phyloP scores from a whole-genome alignment of 2,329 filamentous ascomycete species.

The Fusarium clavum region DNA sequence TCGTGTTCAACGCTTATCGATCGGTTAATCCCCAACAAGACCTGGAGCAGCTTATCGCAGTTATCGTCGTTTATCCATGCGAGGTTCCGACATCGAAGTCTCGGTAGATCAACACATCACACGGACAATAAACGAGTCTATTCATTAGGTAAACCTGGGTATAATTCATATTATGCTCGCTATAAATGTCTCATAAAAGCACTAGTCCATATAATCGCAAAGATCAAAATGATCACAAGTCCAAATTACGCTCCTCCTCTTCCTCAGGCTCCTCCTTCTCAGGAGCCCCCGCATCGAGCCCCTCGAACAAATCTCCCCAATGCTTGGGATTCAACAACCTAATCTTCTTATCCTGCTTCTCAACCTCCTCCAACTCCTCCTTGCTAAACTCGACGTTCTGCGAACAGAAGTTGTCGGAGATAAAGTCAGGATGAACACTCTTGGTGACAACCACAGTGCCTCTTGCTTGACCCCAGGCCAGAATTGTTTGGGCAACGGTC shows the following conservation, averaged over 20 bases:
- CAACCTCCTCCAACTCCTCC: slow-evolving; percentile 51
- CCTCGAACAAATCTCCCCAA: slow-evolving; percentile 56
- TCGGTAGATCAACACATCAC: background rate
- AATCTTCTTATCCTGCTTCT: slow-evolving; percentile 45
- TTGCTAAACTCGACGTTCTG: slow-evolving; percentile 26
- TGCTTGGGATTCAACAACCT: slow-evolving; percentile 54
- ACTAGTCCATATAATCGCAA: background rate
- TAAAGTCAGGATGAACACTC: slow-evolving; percentile 35
- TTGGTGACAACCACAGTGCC: slow-evolving; percentile 39
- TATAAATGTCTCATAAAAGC: background rate
- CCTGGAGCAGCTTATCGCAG: background rate
- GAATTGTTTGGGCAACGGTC: slow-evolving; percentile 37
- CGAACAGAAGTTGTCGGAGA: slow-evolving; percentile 38
- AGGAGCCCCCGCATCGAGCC: slow-evolving; percentile 52
- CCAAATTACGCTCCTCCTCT: slow-evolving; percentile 28
- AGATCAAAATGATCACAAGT: slow-evolving; percentile 10
- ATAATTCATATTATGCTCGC: background rate
- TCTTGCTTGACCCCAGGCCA: slow-evolving; percentile 41
- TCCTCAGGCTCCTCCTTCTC: background rate
- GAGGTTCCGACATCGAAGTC: background rate
- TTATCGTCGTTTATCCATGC: background rate
- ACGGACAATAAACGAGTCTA: background rate
- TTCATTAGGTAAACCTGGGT: background rate
- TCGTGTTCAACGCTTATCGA: background rate
- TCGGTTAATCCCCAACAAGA: background rate